phyloP scores from a whole-genome alignment of 2,329 filamentous ascomycete genomes.

The Tothia fuscella region DNA sequence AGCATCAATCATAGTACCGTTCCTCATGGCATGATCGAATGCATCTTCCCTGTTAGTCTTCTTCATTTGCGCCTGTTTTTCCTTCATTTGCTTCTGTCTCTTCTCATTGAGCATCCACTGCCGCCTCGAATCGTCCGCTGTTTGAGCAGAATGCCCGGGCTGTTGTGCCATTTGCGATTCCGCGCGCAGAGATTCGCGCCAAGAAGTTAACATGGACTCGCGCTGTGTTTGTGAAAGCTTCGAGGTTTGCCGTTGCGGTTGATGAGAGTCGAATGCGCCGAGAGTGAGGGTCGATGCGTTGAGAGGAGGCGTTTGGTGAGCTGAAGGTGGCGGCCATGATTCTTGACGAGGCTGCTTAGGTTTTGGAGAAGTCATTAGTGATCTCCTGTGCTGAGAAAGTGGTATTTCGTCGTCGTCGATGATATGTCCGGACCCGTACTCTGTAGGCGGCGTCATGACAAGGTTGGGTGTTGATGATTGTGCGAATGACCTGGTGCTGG shows the following conservation, averaged over 20 bases:
- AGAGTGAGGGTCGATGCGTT: conserved; percentile 4
- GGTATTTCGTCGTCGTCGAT: conserved; percentile 56
- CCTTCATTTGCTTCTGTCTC: conserved; percentile 48
- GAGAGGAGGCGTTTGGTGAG: not conserved
- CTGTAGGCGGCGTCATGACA: not conserved
- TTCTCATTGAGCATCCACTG: conserved; percentile 46
- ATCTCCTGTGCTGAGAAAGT: conserved; percentile 48
- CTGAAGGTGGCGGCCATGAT: not conserved
- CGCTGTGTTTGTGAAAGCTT: conserved; percentile 16
- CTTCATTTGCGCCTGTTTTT: conserved; percentile 45
- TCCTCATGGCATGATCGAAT: conserved; percentile 31
- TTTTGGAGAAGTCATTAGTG: conserved; percentile 20
- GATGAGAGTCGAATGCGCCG: conserved; percentile 26
- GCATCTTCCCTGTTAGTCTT: conserved; percentile 54
- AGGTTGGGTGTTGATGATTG: not conserved
- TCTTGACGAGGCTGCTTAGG: conserved; percentile 12
- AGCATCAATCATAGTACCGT: conserved; percentile 64
- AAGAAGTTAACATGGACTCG: conserved; percentile 23
- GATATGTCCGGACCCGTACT: conserved; percentile 17
- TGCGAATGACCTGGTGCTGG: not conserved
- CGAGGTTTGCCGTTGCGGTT: conserved; percentile 21
- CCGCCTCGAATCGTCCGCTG: conserved; percentile 26
- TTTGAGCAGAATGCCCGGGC: conserved; percentile 13
- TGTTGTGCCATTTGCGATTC: conserved; percentile 17
- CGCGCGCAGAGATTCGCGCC: conserved; percentile 23